Base-by-base conservation (phyloP, 1,284 basidiomycete species). In the Naganishia sp. region DNA sequence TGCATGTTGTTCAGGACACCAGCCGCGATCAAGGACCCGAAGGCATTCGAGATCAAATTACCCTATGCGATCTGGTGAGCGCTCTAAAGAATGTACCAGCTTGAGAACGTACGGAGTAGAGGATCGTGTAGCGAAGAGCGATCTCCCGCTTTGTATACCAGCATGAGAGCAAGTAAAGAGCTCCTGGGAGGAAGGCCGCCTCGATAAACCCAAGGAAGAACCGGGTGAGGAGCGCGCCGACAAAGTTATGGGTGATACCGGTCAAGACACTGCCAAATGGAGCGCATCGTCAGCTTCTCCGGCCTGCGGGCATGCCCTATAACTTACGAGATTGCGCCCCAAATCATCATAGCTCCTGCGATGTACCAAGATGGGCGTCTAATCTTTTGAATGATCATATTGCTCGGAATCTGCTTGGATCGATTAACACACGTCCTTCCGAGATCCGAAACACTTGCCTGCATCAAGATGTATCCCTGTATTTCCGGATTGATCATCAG, bases 11-110 rank as follows among this genome's bases (percentile, higher is more conserved):
- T 80, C 21, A 90, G 81, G 61, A 90, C 87, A 2, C 87, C 77
- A 35, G 88, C 89, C 10, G 88, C 89, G 63, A 92, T 84, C n/a
- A 92, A 81, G 0, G 88, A 83, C 17, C 88, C 88, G 73, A 90
- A 90, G 2, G 89, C 89, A 77, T 89, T 90, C 0, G 87, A 88
- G 56, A 90, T 82, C n/a, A 90, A 79, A 67, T 76, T 76, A 32
- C 60, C 45, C 31, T 61, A 15, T 46, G 47, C 28, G 25, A 41
- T 13, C 21, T 46, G 25, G 13, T 21, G 13, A 21, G 23, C 3
- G 86, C 73, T 7, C 13, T 13, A 18, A 31, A 32, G 17, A 15
- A n/a, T 15, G 21, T 5, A 61, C 11, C 15, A 25, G 3, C n/a
- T 17, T 62, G 6, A n/a, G 7, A 17, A 31, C 52, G 31, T 3